Conservation (phyloP, 2,329 filamentous ascomycete genomes). For the Fusarium acutatum region DNA sequence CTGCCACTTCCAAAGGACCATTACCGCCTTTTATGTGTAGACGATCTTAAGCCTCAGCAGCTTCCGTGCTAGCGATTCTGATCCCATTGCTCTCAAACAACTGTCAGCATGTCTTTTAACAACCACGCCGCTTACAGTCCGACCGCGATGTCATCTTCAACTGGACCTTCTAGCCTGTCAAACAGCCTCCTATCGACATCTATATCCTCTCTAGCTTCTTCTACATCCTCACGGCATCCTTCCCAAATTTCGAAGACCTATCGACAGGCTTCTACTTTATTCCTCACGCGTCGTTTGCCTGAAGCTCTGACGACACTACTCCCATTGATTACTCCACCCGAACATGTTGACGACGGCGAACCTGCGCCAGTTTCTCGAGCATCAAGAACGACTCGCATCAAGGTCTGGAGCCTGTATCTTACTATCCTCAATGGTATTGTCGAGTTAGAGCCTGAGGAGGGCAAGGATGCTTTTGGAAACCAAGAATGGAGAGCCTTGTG, state of each 20-base stretch:
- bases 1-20: conserved; percentile 3
- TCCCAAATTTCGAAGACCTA: conserved; percentile 90
- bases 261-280: conserved; percentile 91
- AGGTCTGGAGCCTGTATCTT: conserved; percentile 97
- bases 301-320: conserved; percentile 88
- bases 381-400: conserved; percentile 84
- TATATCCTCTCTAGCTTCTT: conserved; percentile 73
- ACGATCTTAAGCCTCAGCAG: conserved; percentile 3
- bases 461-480: conserved; percentile 85
- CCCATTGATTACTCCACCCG: conserved; percentile 75
- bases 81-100: not conserved
- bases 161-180: conserved; percentile 52
- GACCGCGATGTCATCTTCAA: conserved; percentile 47
- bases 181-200: conserved; percentile 69
- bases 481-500: conserved; percentile 86
- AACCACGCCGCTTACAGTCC: conserved; percentile 56
- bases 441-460: conserved; percentile 88
- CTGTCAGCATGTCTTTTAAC: conserved; percentile 54
- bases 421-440: conserved; percentile 91
- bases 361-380: conserved; percentile 81
- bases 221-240: conserved; percentile 67
- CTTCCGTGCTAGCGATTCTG: not conserved
- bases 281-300: conserved; percentile 90
- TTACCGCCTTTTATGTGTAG: conserved; percentile 26
- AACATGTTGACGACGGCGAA: conserved; percentile 59